Evolutionary conservation across 352 stramenopile species (phyloP), one percentile per base, ranked within the genome.

Genomic region (Globisporangium sylvaticum): DNA sequence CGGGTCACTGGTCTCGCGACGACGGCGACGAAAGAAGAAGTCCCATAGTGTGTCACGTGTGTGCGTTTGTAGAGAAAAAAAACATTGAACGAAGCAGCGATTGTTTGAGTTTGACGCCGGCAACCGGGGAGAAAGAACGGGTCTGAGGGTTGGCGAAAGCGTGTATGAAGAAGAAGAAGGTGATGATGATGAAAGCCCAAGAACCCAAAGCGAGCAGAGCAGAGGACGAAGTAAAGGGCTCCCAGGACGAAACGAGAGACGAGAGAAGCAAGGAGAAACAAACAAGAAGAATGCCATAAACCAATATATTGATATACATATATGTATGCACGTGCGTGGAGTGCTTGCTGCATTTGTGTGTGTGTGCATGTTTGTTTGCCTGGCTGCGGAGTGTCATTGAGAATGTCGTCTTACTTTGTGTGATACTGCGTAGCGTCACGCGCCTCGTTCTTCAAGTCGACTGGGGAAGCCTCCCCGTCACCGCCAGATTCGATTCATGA

Each of bases 231-330:
- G 29, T 61, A 61, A 61, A 61, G 55, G 55, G 55, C 55, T 46
- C 55, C 29, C 20, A 39, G 27, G 29, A 42, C 54, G 10, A 39
- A 14, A 20, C 54, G 7, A 60, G 29, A 60, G 2, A 37, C n/a
- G n/a, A 24, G 15, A 58, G 53, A 15, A 39, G 22, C 25, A 44
- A 32, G 24, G 22, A 32, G 10, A 37, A 58, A 34, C 4, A 58
- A 32, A 29, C 48, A 27, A 58, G 24, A 48, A 61, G 42, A 46
- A 61, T 48, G 55, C 20, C 29, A 46, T 61, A 61, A 61, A 61
- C 55, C 55, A 61, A 61, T 61, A 61, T 61, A 61, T 61, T 61
- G 55, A 61, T 61, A 61, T 48, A 44, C 31, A 60, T 46, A 44
- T 60, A 20, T 48, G 15, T 24, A 50, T 50, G 37, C 4, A 18